Conservation (phyloP, 73 alveolate genomes). For the Effrenium voratum region DNA sequence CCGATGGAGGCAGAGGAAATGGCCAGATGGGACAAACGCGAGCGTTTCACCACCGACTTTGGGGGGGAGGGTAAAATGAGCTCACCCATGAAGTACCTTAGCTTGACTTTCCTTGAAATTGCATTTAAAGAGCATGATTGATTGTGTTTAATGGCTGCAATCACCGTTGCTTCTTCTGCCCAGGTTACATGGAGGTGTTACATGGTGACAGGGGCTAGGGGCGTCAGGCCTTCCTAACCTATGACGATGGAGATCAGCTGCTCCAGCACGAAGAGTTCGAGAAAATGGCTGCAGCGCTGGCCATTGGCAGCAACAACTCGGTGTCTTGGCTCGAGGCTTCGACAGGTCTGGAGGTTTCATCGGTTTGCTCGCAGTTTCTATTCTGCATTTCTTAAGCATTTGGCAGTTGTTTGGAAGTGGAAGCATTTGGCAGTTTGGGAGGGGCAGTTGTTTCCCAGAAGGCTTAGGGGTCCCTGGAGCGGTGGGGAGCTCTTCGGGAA, state of each 20-base stretch:
- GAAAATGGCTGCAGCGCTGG: slow-evolving; percentile 43
- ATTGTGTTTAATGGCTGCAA: no score
- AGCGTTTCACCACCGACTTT: neutral
- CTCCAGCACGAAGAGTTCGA: slow-evolving; percentile 45
- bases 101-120: no score
- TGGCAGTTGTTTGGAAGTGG: neutral
- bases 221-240: slow-evolving; percentile 52
- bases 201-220: neutral
- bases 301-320: slow-evolving; percentile 18
- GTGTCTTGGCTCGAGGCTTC: neutral
- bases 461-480: neutral
- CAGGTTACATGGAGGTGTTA: neutral
- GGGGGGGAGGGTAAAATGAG: neutral
- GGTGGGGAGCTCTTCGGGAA: neutral
- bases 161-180: neutral
- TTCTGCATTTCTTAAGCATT: neutral
- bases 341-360: neutral
- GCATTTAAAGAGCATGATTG: no score
- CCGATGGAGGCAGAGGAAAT: slow-evolving; percentile 17
- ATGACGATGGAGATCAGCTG: slow-evolving; percentile 40
- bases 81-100: neutral
- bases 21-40: neutral
- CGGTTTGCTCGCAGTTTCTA: neutral
- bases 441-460: neutral
- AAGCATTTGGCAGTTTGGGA: neutral